These are phyloP conservation scores for Aureobasidium namibiae DNA, from an alignment of 2,329 filamentous ascomycete genomes.

Conservation along the genomic window DNA sequence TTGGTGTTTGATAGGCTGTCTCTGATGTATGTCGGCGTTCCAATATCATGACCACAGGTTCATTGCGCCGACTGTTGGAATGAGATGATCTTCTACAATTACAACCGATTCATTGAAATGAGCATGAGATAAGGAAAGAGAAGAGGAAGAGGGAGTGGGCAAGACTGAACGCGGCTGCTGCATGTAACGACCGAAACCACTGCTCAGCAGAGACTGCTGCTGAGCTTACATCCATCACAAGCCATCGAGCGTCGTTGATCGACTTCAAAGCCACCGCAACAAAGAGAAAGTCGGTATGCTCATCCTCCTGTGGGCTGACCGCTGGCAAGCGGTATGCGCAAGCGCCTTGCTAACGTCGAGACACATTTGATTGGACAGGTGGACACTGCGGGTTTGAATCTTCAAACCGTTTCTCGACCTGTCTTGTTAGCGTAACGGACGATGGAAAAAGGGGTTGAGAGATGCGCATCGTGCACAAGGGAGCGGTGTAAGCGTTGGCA, in stretches of 20 bases:
- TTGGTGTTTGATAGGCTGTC: conserved; percentile 9
- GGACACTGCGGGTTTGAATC: not conserved
- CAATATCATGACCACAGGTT: not conserved
- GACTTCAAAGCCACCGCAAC: not conserved
- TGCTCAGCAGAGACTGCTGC: not conserved
- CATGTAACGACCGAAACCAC: not conserved
- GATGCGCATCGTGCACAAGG: conserved; percentile 3
- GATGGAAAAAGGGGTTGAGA: conserved; percentile 1
- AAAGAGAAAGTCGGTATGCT: not conserved
- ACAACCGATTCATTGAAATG: conserved; percentile 11
- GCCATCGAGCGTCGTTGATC: conserved; percentile 2
- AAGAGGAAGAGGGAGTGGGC: not conserved
- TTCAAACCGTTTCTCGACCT: not conserved
- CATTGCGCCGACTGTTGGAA: not conserved
- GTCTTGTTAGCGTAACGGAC: conserved; percentile 4
- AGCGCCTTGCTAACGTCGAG: not conserved
- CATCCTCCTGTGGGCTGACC: conserved; percentile 3
- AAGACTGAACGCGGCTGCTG: not conserved
- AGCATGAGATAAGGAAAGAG: conserved; percentile 6
- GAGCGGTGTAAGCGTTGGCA: conserved; percentile 12
- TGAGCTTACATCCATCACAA: not conserved
- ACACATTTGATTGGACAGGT: conserved; percentile 2
- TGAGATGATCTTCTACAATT: conserved; percentile 2
- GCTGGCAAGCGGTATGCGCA: not conserved
- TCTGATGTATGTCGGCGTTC: conserved; percentile 6